A percentile compares a stretch with the other conserved stretches of the same genome.
phyloP scores from a whole-genome alignment of 306 rosid species.

The Sechiopsis laciniata region DNA sequence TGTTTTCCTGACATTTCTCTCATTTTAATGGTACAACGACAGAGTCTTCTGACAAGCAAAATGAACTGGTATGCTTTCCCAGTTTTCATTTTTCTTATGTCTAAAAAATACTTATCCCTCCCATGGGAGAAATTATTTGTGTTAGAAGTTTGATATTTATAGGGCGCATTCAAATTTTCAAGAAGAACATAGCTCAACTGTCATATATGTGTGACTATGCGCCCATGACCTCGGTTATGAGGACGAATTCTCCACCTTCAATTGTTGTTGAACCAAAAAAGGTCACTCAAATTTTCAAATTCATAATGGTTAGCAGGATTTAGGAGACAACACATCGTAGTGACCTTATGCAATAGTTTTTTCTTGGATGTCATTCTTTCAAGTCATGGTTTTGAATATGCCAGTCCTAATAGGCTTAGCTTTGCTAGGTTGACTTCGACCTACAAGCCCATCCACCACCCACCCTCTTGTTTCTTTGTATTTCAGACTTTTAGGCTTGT shows the following conservation, averaged over 20 bases:
- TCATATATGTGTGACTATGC: too few species aligned
- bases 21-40: conserved; percentile 19
- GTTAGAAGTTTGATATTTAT: neutral
- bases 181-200: too few species aligned
- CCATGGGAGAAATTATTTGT: neutral
- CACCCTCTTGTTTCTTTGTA: too few species aligned
- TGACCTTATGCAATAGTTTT: neutral
- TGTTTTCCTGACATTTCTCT: conserved; percentile 9
- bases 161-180: neutral
- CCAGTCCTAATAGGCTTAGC: conserved; percentile 37
- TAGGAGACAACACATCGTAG: neutral
- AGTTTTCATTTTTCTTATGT: neutral
- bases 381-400: conserved; percentile 2
- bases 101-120: neutral
- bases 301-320: neutral
- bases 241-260: too few species aligned
- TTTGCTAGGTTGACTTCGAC: conserved; percentile 25
- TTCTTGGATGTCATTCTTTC: neutral
- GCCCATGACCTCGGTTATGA: too few species aligned
- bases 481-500: too few species aligned
- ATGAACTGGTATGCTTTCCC: conserved; percentile 42
- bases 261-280: too few species aligned
- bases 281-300: neutral
- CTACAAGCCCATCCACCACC: too few species aligned
- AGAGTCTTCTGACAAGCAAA: conserved; percentile 57